Conservation (phyloP, 1,139 yeast genomes). For the Hemisphaericaspora subhashii region DNA sequence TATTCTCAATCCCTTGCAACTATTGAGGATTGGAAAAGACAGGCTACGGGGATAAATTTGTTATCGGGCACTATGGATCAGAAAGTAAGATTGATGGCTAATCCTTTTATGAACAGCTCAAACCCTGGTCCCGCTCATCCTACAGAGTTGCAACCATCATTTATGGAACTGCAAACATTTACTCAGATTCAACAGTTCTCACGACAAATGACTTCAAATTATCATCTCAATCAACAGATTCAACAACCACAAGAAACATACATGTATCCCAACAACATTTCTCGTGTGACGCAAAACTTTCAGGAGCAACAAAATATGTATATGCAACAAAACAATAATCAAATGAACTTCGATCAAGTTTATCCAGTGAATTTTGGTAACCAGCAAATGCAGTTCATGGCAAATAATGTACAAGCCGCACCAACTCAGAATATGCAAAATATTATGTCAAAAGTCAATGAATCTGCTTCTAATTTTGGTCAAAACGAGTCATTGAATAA, state of each 20-base stretch:
- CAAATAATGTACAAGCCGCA: no score
- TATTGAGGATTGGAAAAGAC: background rate
- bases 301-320: background rate
- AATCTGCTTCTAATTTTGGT: background rate
- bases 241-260: background rate
- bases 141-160: no score
- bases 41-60: background rate
- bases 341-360: background rate
- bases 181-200: background rate
- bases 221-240: background rate
- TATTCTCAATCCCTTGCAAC: slow-evolving; percentile 12
- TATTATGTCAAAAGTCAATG: background rate
- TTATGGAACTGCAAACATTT: no score
- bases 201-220: background rate
- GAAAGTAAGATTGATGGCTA: background rate
- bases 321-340: background rate
- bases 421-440: no score
- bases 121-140: no score
- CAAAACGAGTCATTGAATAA: no score
- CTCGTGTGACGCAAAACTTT: background rate
- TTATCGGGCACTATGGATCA: background rate
- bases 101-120: background rate
- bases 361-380: no score
- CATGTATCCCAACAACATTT: background rate
- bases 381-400: no score